A percentile compares a stretch with the other conserved stretches of the same genome.
Conservation (phyloP, 306 rosid species). For the Elaeagnus macrophylla region DNA sequence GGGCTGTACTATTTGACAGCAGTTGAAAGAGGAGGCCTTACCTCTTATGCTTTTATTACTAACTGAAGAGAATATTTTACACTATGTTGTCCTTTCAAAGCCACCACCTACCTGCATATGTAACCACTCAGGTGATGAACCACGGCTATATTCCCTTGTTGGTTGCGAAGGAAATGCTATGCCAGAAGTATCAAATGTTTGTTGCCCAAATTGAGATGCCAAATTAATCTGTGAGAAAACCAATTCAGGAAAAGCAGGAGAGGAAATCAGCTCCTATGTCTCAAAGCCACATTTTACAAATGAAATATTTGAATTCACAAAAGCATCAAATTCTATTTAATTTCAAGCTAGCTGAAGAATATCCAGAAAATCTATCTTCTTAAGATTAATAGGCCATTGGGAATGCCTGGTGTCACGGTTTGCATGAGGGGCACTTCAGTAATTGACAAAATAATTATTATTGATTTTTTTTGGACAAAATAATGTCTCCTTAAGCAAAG, state of each 20-base stretch:
- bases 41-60: slow-evolving; percentile 46
- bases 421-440: no score
- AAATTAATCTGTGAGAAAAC: slow-evolving; percentile 26
- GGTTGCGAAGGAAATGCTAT: slow-evolving; percentile 61
- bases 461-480: no score
- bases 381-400: no score
- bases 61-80: slow-evolving; percentile 19
- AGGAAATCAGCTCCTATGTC: slow-evolving; percentile 7
- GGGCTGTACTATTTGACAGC: slow-evolving; percentile 38
- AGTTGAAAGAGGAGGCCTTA: slow-evolving; percentile 21
- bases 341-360: not conserved
- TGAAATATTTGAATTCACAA: no score
- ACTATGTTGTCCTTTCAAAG: slow-evolving; percentile 62
- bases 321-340: no score
- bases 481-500: no score
- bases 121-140: slow-evolving; percentile 82
- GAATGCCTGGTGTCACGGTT: no score
- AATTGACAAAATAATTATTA: no score
- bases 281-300: no score
- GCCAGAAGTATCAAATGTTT: slow-evolving; percentile 51
- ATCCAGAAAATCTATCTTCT: not conserved
- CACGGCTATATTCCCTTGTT: slow-evolving; percentile 60
- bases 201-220: slow-evolving; percentile 54
- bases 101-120: slow-evolving; percentile 94
- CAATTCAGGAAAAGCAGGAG: slow-evolving; percentile 6